These are phyloP conservation scores for Truncatella angustata DNA, from an alignment of 2,329 filamentous ascomycete genomes.

Conservation along the genomic window DNA sequence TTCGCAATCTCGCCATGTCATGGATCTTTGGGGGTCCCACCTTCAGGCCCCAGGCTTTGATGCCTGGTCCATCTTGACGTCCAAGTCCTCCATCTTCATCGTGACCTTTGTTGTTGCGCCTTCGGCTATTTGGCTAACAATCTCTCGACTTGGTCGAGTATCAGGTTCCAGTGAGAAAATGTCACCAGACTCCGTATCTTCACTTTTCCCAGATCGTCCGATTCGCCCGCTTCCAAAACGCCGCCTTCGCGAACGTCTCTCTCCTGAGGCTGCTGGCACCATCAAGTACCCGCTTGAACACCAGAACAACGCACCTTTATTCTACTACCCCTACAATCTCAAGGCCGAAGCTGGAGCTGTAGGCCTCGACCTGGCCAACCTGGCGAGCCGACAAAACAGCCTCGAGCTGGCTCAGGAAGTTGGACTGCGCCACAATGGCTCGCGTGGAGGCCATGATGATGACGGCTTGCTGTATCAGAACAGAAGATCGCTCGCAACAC, in stretches of 20 bases:
- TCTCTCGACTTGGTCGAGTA: constrained; percentile 19
- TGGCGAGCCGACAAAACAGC: constrained; percentile 27
- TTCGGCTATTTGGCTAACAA: constrained; percentile 29
- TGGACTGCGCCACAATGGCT: constrained; percentile 27
- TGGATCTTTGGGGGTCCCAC: not conserved
- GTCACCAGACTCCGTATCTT: constrained; percentile 74
- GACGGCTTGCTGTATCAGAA: constrained; percentile 21
- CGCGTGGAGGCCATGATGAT: constrained; percentile 21
- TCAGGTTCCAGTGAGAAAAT: constrained; percentile 51
- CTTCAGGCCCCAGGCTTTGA: constrained; percentile 3
- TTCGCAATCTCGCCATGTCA: not conserved
- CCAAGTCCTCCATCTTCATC: constrained; percentile 13
- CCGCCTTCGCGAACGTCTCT: constrained; percentile 81
- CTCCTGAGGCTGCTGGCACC: constrained; percentile 76
- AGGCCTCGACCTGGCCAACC: constrained; percentile 20
- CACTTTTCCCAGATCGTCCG: constrained; percentile 82
- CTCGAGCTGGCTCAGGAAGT: constrained; percentile 34
- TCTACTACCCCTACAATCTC: constrained; percentile 67
- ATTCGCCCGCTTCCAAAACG: constrained; percentile 91
- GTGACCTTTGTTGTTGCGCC: constrained; percentile 21
- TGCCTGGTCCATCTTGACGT: constrained; percentile 8
- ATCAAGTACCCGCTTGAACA: constrained; percentile 80
- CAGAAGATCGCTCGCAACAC: constrained; percentile 35
- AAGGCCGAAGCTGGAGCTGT: constrained; percentile 44
- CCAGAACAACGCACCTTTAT: constrained; percentile 69